Evolutionary conservation across 768 basidiomycete species (phyloP).

Genomic region (Dentipellis fragilis): DNA sequence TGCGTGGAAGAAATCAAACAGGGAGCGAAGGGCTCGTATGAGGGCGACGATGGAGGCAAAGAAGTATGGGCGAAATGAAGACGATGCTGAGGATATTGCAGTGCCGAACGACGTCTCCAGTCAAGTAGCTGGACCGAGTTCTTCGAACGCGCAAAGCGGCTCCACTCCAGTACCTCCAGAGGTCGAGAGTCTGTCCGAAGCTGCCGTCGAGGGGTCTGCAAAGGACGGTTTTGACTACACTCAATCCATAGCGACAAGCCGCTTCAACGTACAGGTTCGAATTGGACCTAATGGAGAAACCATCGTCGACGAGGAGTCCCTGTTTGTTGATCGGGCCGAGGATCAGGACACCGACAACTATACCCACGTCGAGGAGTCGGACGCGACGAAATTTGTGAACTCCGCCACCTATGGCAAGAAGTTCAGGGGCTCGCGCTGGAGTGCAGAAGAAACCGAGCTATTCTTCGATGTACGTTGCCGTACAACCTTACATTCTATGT

Average conservation of each 20-base stretch:
- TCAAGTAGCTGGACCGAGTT: background rate
- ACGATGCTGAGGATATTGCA: constrained; percentile 24
- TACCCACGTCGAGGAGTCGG: constrained; percentile 74
- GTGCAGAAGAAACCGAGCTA: constrained; percentile 78
- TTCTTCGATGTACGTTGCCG: constrained; percentile 68
- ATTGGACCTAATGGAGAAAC: constrained; percentile 83
- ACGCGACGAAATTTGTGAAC: constrained; percentile 79
- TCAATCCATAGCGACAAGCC: constrained; percentile 52
- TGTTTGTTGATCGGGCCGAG: constrained; percentile 64
- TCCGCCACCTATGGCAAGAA: constrained; percentile 74
- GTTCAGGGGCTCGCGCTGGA: constrained; percentile 79
- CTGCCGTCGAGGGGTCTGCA: constrained; percentile 22
- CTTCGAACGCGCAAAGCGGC: background rate
- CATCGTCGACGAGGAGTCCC: constrained; percentile 76
- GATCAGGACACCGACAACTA: constrained; percentile 64
- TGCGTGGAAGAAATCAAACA: constrained; percentile 60
- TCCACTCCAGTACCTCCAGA: background rate
- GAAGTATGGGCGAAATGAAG: constrained; percentile 59
- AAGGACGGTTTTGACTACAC: constrained; percentile 64
- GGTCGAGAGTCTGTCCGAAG: background rate
- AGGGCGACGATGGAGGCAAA: constrained; percentile 55
- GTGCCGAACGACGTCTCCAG: too few relatives aligned
- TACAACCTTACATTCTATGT: background rate
- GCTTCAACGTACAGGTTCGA: constrained; percentile 77
- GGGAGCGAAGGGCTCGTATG: constrained; percentile 58